These are phyloP conservation scores for Mortierella sp. DNA, from an alignment of 371 early-diverging fungal species.

Conservation along the genomic window DNA sequence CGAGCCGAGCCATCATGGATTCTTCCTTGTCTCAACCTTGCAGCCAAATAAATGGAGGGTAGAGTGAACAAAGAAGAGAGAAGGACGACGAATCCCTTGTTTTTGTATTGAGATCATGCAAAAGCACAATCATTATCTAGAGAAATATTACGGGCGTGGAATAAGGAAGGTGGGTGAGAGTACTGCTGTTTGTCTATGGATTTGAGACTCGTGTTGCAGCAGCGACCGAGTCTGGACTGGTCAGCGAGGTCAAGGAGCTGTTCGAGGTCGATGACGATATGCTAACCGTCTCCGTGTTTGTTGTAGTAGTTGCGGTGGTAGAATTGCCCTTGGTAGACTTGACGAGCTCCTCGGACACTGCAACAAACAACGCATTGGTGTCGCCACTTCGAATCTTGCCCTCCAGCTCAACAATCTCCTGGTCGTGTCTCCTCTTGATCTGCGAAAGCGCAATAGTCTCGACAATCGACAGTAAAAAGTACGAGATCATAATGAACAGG, in stretches of 20 bases:
- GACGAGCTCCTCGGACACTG: slow-evolving; percentile 39
- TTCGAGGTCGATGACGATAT: not conserved
- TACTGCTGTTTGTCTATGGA: not conserved
- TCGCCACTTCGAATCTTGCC: slow-evolving; percentile 56
- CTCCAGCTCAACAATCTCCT: slow-evolving; percentile 58
- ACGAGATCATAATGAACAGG: slow-evolving; percentile 83
- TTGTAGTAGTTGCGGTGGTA: not conserved
- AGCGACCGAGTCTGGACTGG: not conserved
- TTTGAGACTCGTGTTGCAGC: not conserved
- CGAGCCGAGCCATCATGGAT: too few species aligned
- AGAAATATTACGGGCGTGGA: not conserved
- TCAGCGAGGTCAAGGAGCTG: not conserved
- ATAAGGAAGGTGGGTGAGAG: not conserved
- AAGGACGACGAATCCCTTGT: not conserved
- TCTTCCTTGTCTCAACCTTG: not conserved
- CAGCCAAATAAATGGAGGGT: not conserved
- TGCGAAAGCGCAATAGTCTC: slow-evolving; percentile 85
- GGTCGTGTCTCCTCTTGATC: slow-evolving; percentile 64
- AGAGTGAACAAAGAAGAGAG: not conserved
- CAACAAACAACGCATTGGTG: slow-evolving; percentile 44
- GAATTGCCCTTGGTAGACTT: slow-evolving; percentile 12
- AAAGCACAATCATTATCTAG: not conserved
- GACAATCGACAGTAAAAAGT: slow-evolving; percentile 85
- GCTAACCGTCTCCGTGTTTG: not conserved
- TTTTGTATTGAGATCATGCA: not conserved